Percentiles rank a stretch among this genome's conserved stretches.
Conservation (phyloP, 805 yeast genomes). For the Ogataea parapolymorpha region DNA sequence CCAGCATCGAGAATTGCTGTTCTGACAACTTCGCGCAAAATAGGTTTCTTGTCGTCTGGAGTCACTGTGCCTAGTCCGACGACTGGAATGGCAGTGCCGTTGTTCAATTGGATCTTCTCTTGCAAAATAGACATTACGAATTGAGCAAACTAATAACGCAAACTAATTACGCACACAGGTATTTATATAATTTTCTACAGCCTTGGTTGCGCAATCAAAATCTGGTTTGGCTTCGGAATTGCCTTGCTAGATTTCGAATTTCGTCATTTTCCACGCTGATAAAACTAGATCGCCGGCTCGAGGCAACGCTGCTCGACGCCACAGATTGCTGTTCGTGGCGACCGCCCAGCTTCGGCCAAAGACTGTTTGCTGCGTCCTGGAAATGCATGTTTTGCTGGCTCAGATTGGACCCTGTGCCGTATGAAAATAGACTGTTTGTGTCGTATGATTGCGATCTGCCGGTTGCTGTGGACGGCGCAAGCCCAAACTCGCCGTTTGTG, state of each 20-base stretch:
- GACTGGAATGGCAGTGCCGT: slow-evolving; percentile 61
- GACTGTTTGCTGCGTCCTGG: slow-evolving; percentile 6
- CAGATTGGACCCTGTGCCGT: slow-evolving; percentile 25
- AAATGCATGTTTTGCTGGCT: slow-evolving; percentile 10
- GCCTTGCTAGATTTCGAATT: slow-evolving; percentile 3
- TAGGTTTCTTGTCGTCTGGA: slow-evolving; percentile 7
- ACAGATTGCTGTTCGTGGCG: background rate
- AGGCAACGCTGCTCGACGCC: background rate
- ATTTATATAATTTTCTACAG: background rate
- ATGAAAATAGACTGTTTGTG: slow-evolving; percentile 38
- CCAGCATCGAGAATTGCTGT: slow-evolving; percentile 38
- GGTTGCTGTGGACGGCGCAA: slow-evolving; percentile 8
- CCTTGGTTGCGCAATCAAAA: slow-evolving; percentile 1
- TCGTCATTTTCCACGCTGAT: slow-evolving; percentile 4
- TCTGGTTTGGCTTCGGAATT: slow-evolving; percentile 5
- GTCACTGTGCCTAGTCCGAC: slow-evolving; percentile 68
- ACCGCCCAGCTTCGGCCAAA: slow-evolving; percentile 23
- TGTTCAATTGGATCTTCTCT: slow-evolving; percentile 45
- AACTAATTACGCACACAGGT: background rate
- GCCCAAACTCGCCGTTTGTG: slow-evolving; percentile 1
- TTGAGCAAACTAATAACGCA: background rate
- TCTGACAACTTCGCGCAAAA: slow-evolving; percentile 21
- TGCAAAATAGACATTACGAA: slow-evolving; percentile 15
- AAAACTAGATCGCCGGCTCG: slow-evolving; percentile 3
- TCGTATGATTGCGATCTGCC: slow-evolving; percentile 32